Evolutionary conservation across 495 filamentous ascomycete genomes (phyloP).

Genomic region (Wilcoxina mikolae): DNA sequence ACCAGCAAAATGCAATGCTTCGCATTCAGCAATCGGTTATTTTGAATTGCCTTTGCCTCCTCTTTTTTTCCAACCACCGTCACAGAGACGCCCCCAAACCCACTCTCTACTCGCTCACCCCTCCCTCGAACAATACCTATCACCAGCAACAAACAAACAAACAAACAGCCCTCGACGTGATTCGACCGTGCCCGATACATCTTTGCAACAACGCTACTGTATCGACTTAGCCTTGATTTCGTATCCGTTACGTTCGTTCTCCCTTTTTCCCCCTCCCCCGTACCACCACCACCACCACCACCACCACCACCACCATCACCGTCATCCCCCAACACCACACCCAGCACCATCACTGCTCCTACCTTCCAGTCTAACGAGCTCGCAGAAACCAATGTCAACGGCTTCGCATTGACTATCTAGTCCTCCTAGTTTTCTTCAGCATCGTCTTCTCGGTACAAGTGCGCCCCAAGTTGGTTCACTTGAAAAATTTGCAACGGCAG

Average conservation of each 20-base stretch:
- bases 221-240: too few species aligned
- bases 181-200: too few species aligned
- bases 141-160: too few species aligned
- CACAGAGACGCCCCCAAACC: too few species aligned
- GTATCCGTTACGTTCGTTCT: not conserved
- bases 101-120: too few species aligned
- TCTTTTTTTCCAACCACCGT: too few species aligned
- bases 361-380: not conserved
- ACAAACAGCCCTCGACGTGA: too few species aligned
- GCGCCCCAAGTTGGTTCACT: not conserved
- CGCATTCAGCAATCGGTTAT: too few species aligned
- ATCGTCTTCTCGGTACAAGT: constrained; percentile 2
- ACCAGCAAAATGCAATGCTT: too few species aligned
- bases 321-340: not conserved
- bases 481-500: not conserved
- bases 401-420: constrained; percentile 29
- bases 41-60: too few species aligned
- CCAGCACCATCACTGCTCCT: not conserved
- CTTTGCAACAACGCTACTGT: too few species aligned
- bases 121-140: too few species aligned
- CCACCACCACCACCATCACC: not conserved
- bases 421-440: constrained; percentile 6
- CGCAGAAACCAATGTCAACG: constrained; percentile 9
- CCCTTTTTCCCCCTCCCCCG: not conserved
- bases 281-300: not conserved